A percentile compares a stretch with the other conserved stretches of the same genome.
These are phyloP conservation scores for Lodderomyces parapsilosis DNA, from an alignment of 1,139 yeast species.

Conservation along the genomic window DNA sequence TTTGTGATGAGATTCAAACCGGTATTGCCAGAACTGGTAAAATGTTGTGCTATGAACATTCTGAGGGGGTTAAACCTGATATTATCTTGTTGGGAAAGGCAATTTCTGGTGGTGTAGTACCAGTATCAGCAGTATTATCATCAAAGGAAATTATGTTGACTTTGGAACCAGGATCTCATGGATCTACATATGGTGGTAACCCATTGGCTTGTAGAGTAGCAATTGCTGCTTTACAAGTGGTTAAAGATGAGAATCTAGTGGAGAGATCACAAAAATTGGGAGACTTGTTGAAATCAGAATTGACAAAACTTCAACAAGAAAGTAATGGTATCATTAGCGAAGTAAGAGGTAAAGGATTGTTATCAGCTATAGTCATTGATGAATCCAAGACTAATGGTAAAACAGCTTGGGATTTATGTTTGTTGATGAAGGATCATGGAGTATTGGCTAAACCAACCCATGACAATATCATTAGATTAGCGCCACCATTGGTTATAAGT, in stretches of 20 bases:
- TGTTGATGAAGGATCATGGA: slow-evolving; percentile 85
- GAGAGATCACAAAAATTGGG: slow-evolving; percentile 79
- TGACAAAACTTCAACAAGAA: slow-evolving; percentile 57
- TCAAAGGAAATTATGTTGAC: slow-evolving; percentile 87
- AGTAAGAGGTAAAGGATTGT: slow-evolving; percentile 89
- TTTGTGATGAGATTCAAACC: slow-evolving; percentile 96
- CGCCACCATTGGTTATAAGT: slow-evolving; percentile 92
- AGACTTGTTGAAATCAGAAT: slow-evolving; percentile 62
- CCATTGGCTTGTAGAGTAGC: slow-evolving; percentile 95
- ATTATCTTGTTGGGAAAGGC: slow-evolving; percentile 90
- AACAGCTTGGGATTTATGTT: slow-evolving; percentile 94
- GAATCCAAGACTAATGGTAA: slow-evolving; percentile 81
- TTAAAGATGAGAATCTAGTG: slow-evolving; percentile 81
- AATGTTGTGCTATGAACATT: slow-evolving; percentile 88
- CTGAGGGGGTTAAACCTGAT: slow-evolving; percentile 77
- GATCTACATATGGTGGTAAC: slow-evolving; percentile 97
- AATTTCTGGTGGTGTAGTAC: slow-evolving; percentile 90
- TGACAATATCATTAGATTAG: slow-evolving; percentile 90
- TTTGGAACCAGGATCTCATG: slow-evolving; percentile 94
- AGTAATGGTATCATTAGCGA: slow-evolving; percentile 78
- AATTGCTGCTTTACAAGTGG: slow-evolving; percentile 89
- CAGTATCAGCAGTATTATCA: slow-evolving; percentile 88
- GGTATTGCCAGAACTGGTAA: slow-evolving; percentile 98
- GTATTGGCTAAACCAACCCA: slow-evolving; percentile 96
- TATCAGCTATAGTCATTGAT: slow-evolving; percentile 91